Evolutionary conservation across 257 asterid species (phyloP), one percentile per base, ranked within the genome.

Genomic region (Rubia yunnanensis): DNA sequence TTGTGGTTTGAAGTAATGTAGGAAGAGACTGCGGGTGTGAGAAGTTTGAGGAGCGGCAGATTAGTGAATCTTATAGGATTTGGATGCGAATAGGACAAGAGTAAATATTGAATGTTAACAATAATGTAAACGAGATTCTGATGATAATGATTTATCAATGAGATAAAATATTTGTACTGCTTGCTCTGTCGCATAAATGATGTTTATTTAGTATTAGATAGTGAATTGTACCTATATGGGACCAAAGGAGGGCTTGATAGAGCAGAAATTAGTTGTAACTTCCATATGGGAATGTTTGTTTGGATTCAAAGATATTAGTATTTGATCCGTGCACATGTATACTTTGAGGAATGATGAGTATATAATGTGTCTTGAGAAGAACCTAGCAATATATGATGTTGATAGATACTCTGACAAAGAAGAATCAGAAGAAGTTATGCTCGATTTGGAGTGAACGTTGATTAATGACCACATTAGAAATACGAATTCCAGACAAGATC

Each of bases 291-390:
- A 23, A 15, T 38, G 5, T 39, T 23, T 62, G 9, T 63, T n/a
- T 59, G 39, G 20, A 60, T 58, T 31, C 28, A 59, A 27, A 26
- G 14, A 64, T 67, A 24, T 36, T 54, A 30, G 15, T 22, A 30
- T 49, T 46, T 31, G 58, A 38, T 67, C 59, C 22, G 22, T 11
- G 10, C 76, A 77, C 79, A 92, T 97, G 82, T 92, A 92, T 79
- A 89, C 98, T 17, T 65, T 92, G 68, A 83, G 86, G 72, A 92
- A 89, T 82, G 98, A 97, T 38, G 98, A 92, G 78, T 92, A 87
- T 76, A 84, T 94, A 74, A 96, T 92, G 65, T 83, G 91, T 67
- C 91, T 89, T 63, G 97, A 92, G 82, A 89, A 80, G 77, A 92
- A 87, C 79, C 87, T 89, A 76, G 96, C 81, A 55, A 85, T 87